Base-by-base conservation (phyloP, 2,329 filamentous ascomycete genomes). In the Fusarium heterosporum region DNA sequence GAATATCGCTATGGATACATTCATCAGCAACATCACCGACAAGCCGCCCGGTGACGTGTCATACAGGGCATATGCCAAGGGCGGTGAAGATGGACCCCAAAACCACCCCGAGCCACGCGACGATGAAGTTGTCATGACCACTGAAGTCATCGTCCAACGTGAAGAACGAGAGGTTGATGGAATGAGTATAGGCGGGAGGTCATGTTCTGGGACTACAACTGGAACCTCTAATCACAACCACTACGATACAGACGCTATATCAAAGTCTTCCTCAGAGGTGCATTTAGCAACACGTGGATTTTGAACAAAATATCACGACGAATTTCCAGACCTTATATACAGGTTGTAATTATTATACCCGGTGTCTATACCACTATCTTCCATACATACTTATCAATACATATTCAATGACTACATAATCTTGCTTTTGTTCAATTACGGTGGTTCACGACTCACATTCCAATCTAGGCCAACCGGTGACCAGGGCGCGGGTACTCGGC, bases 221-320 rank as follows among this genome's bases (percentile, higher is more conserved):
- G 60, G 58, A 3, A 46, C n/a, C 2, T 42, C 29, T 22, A 72
- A 64, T 32, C 36, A 48, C 0, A 32, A 42, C 26, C 59, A 38
- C 48, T 65, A 58, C 19, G 71, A 73, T 17, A 34, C 32, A 6
- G 70, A 59, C 19, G 57, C 40, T 10, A 16, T 71, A 39, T 72
- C 71, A 17, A 73, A 72, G 60, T 70, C 71, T 12, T 73, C 72
- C 4, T 73, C 72, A 3, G 71, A 73, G 51, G 34, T 73, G 3
- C 69, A 73, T 52, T 42, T 73, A 4, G 66, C 72, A 16, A 50
- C 71, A 12, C 58, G 66, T 5, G 71, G 71, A 3, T 72, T 65
- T 52, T 73, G 40, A 36, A n/a, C 17, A 4, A 17, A 36, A 26
- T 4, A n/a, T n/a, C 13, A 36, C 0, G 22, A 16, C 16, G 8